Base-by-base conservation (phyloP, 257 asterid genomes). In the Jacaranda copaia region DNA sequence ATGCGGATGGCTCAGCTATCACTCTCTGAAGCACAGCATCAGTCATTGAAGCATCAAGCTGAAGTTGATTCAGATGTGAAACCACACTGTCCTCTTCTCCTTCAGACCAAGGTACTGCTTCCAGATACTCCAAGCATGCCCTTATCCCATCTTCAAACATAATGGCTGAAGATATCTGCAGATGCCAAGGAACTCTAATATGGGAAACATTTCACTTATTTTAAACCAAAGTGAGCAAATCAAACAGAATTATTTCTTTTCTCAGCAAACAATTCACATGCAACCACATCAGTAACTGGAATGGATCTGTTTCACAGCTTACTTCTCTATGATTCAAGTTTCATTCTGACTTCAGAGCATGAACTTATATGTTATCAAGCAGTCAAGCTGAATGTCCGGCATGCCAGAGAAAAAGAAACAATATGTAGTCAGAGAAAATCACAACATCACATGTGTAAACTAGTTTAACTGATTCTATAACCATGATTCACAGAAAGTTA, bases 71-170 rank as follows among this genome's bases (percentile, higher is more conserved):
- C 16, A 95, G 88, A 74, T 81, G 81, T 6, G 88, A 84, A 35
- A 93, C 86, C 0, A 95, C 88, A 39, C 74, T 88, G 43, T 83
- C 93, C 83, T 96, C 97, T 83, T 96, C 97, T 36, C 82, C 93
- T 81, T 88, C 92, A 1, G 96, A 79, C 99, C 99, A 96, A 6
- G 99, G 99, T 20, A 89, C 86, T 40, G 97, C 89, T 87, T 90
- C 99, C 6, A 96, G 83, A 75, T 87, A 89, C 81, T 90, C 96
- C 87, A 90, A 83, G 67, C 98, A 93, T 49, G 97, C 93, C 52
- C 70, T 84, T 8, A 89, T 75, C 70, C 97, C 98, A 74, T 84
- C 97, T 55, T 89, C 97, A 73, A 90, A 96, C 82, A 85, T 76
- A 71, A 96, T 79, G 59, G 94, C 97, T 19, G 97, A 87, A 77